Base-by-base conservation (phyloP, 108 stramenopile species). In the Parietichytrium sp. region DNA sequence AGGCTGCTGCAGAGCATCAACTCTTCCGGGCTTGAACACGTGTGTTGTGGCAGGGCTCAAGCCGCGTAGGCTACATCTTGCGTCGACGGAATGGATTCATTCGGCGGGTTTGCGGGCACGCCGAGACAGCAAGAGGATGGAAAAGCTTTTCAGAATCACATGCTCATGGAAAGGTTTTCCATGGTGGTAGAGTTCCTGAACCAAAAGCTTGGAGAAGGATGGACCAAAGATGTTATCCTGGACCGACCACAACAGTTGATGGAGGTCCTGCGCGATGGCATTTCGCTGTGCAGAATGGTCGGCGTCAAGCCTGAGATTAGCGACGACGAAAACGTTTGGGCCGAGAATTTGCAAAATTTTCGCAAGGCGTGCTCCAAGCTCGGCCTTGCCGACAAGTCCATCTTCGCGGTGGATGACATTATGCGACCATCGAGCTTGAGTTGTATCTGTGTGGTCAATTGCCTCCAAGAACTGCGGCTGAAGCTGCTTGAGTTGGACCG, bases 131-230 rank as follows among this genome's bases (percentile, higher is more conserved):
- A 72, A 20, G 61, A 72, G 3, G 61, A 72, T 47, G 61, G 29
- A 33, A 72, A 72, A 42, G 61, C 61, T 15, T 72, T 72, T 72
- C 61, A 72, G 61, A 72, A 72, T 27, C 61, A 42, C 3, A 42
- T 72, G 33, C 61, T 72, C 16, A 33, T 72, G 1, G 61, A 72
- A 42, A 16, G 61, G 1, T 72, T 72, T 20, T 23, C 20, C 61
- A 72, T 72, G 61, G 61, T 72, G 20, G 45, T 72, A n/a, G 61
- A 72, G 61, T 72, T 72, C 61, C 36, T 72, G 61, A 72, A 72
- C 3, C n/a, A 45, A n/a, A 72, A 72, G 61, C 61, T 72, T 45
- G 61, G 61, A 33, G 61, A 72, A 10, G 42, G 20, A 10, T 72
- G 61, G 61, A 36, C 36, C 33, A n/a, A 23, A 33, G 42, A 72